A percentile compares a stretch with the other conserved stretches of the same genome.
phyloP scores from a whole-genome alignment of 768 basidiomycete genomes.

The Mycena indigotica region DNA sequence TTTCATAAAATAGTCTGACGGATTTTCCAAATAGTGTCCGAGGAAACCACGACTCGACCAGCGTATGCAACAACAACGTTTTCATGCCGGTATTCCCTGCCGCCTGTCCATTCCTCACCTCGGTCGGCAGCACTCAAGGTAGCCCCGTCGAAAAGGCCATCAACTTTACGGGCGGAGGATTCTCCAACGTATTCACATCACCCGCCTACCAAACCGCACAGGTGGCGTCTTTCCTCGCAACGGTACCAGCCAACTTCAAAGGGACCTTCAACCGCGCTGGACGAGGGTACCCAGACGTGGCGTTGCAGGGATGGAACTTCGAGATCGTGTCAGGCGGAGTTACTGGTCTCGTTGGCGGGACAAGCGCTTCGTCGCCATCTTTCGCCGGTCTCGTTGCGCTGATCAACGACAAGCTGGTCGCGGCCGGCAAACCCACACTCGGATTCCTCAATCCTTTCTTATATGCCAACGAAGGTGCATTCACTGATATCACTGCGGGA shows the following conservation, averaged over 20 bases:
- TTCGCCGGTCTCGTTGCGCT: conserved; percentile 46
- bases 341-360: conserved; percentile 34
- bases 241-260: conserved; percentile 33
- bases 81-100: conserved; percentile 16
- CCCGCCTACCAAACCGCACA: conserved; percentile 42
- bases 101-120: conserved; percentile 26
- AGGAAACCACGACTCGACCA: conserved; percentile 4
- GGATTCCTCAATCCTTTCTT: conserved; percentile 9
- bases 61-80: not conserved
- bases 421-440: conserved; percentile 25
- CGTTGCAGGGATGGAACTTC: conserved; percentile 3
- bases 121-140: conserved; percentile 24
- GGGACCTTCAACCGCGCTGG: conserved; percentile 45
- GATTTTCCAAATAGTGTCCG: not conserved
- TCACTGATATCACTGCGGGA: not conserved
- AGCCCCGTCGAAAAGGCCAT: conserved; percentile 15
- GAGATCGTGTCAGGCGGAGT: not conserved
- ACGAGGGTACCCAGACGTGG: conserved; percentile 15
- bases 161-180: conserved; percentile 22
- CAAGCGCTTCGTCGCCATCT: conserved; percentile 45
- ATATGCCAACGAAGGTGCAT: not conserved
- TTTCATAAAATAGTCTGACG: too few species aligned
- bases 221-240: conserved; percentile 34
- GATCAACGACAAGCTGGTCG: conserved; percentile 45
- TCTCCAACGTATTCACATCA: conserved; percentile 20